Conservation (phyloP, 2,329 filamentous ascomycete species). For the Cladorrhinum sp. region DNA sequence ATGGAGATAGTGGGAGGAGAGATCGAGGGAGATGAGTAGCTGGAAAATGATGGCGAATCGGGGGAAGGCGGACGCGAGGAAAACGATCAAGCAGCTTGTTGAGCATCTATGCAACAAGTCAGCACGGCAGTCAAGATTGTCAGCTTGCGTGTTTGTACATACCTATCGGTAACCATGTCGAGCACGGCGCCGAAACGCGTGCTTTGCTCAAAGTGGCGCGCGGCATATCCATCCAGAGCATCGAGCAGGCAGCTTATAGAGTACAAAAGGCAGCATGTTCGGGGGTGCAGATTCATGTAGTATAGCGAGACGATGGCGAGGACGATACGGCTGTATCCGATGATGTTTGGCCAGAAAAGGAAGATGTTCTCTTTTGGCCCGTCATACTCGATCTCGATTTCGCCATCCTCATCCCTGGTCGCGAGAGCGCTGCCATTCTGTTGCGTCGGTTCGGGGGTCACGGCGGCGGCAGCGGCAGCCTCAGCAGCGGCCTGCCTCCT, state of each 20-base stretch:
- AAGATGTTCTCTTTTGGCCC: conserved; percentile 69
- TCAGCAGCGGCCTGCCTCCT: conserved; percentile 27
- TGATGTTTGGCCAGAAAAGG: conserved; percentile 76
- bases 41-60: conserved; percentile 95
- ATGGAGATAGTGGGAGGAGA: conserved; percentile 97
- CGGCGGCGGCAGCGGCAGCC: neutral
- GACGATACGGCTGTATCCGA: conserved; percentile 75
- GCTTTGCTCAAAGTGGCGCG: conserved; percentile 82
- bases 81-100: conserved; percentile 90
- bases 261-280: conserved; percentile 89
- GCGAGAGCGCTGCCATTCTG: conserved; percentile 6
- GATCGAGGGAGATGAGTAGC: conserved; percentile 83
- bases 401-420: conserved; percentile 26
- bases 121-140: neutral
- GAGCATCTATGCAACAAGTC: conserved; percentile 58
- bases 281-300: conserved; percentile 98
- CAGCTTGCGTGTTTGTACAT: neutral
- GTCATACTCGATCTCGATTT: conserved; percentile 35
- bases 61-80: conserved; percentile 90
- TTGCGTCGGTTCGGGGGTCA: neutral
- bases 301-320: conserved; percentile 89
- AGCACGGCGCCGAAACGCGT: conserved; percentile 95
- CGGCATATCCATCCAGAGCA: conserved; percentile 91
- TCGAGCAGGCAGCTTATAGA: conserved; percentile 93
- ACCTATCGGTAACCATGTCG: conserved; percentile 93